Evolutionary conservation across 352 stramenopile species (phyloP).

Genomic region (Pythium pyrilobum): DNA sequence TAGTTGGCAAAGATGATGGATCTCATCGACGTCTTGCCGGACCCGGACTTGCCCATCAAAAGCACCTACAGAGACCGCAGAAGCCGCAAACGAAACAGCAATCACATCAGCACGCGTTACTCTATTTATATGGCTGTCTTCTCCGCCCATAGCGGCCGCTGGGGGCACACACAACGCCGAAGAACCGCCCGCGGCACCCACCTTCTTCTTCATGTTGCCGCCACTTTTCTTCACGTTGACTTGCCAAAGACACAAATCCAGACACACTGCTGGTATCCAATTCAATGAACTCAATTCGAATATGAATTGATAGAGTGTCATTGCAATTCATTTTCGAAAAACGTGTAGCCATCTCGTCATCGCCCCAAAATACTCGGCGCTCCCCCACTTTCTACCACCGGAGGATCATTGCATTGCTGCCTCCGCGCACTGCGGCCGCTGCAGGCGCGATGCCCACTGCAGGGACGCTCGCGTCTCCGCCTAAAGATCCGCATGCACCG

Average conservation of each 20-base stretch:
- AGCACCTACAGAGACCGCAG: slow-evolving; percentile 88
- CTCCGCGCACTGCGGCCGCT: too few species aligned
- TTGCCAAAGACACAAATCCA: not conserved
- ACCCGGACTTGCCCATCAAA: slow-evolving; percentile 94
- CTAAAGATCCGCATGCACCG: not conserved
- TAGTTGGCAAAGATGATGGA: slow-evolving; percentile 99
- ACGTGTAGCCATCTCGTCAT: slow-evolving; percentile 3
- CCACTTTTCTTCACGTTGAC: not conserved
- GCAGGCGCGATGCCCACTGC: slow-evolving; percentile 12
- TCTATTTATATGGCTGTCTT: too few species aligned
- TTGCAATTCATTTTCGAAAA: slow-evolving; percentile 3
- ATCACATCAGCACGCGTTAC: not conserved
- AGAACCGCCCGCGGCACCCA: not conserved
- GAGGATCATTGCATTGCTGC: too few species aligned
- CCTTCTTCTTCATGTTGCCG: slow-evolving; percentile 28
- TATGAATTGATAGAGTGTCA: slow-evolving; percentile 4
- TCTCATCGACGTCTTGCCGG: slow-evolving; percentile 99
- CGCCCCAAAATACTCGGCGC: not conserved
- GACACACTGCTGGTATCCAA: not conserved
- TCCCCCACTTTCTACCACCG: too few species aligned
- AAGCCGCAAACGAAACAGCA: not conserved
- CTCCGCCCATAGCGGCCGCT: too few species aligned
- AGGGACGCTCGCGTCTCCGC: not conserved
- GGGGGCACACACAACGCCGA: too few species aligned
- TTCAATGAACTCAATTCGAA: slow-evolving; percentile 1